Percentiles rank a stretch among this genome's conserved stretches.
Conservation (phyloP, 2,329 filamentous ascomycete genomes). For the Alternaria incomplexa region DNA sequence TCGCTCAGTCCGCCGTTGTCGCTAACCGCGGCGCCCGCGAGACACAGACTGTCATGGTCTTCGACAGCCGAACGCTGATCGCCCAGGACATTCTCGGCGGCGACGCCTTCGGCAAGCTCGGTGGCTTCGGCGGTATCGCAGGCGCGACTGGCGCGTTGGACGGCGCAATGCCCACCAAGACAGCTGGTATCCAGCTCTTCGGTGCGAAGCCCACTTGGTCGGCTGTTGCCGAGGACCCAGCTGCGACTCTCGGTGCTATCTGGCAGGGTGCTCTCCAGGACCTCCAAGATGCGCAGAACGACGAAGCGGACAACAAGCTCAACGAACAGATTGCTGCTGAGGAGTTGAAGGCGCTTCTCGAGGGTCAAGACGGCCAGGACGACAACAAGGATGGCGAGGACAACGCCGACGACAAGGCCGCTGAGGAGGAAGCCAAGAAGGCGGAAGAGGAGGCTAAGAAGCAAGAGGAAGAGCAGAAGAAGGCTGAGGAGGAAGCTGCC, state of each 20-base stretch:
- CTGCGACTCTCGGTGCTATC: slow-evolving; percentile 32
- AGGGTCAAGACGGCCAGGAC: not conserved
- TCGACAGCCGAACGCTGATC: slow-evolving; percentile 31
- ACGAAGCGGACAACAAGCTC: slow-evolving; percentile 28
- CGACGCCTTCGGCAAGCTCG: slow-evolving; percentile 19
- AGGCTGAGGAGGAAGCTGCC: not conserved
- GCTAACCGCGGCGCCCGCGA: slow-evolving; percentile 35
- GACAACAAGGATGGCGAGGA: slow-evolving; percentile 10
- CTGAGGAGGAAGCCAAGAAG: slow-evolving; percentile 5
- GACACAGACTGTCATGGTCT: slow-evolving; percentile 40
- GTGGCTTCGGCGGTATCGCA: slow-evolving; percentile 17
- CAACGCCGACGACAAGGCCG: not conserved
- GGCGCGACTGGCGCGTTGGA: slow-evolving; percentile 16
- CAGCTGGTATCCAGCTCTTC: slow-evolving; percentile 34
- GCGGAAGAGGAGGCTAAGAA: slow-evolving; percentile 5
- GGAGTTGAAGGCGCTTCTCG: slow-evolving; percentile 26
- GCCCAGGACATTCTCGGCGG: slow-evolving; percentile 34
- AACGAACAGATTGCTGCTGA: slow-evolving; percentile 28
- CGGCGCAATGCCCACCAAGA: slow-evolving; percentile 28
- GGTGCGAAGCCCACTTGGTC: slow-evolving; percentile 36
- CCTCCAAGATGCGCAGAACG: slow-evolving; percentile 29
- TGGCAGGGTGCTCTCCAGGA: slow-evolving; percentile 37
- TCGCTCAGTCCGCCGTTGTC: slow-evolving; percentile 35
- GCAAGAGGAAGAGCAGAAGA: not conserved
- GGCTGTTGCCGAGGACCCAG: slow-evolving; percentile 33